Base-by-base conservation (phyloP, 306 rosid species). In the Rubus idaeus region DNA sequence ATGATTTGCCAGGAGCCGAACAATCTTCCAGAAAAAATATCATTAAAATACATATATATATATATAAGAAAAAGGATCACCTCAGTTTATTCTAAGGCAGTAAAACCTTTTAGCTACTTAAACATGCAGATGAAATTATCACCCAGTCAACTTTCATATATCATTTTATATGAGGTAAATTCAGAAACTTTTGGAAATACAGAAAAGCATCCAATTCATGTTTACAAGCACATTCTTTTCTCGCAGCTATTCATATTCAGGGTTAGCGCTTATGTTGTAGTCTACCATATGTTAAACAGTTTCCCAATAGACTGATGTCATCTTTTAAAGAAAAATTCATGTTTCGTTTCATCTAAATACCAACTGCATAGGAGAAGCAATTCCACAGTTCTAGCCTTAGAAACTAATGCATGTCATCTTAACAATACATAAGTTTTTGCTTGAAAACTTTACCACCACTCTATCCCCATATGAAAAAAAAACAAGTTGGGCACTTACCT, bases 1-100 rank as follows among this genome's bases (percentile, higher is more conserved):
- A 89, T 92, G 98, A 85, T 92, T 92, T 42, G 93, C 97, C 70
- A 94, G 82, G 70, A 92, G 94, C 84, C 98, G 85, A 75, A 92
- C 87, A 86, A 94, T 90, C 98, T 94, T 79, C 78, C 77, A 42
- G 71, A 46, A 76, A 68, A 84, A 66, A 12, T 0, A 30, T 30
- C 1, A 30, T 30, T 30, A 30, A 42, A 42, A 42, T 5, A 23
- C 1, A 23, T 23, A 23, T 5, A 42, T 42, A 4, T 4, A 42
- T 8, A 42, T 42, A 42, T 5, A 53, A n/a, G 70, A 41, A 71
- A 67, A 81, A 69, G 26, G 63, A 63, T 60, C 79, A 75, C 69
- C 79, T 68, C 49, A 77, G 70, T 11, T 9, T 44, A 55, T 60
- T 46, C 47, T 62, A 58, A 57, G 12, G 14, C 30, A 18, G 10